Conservation (phyloP, 768 basidiomycete genomes). For the Suillus alpinus region DNA sequence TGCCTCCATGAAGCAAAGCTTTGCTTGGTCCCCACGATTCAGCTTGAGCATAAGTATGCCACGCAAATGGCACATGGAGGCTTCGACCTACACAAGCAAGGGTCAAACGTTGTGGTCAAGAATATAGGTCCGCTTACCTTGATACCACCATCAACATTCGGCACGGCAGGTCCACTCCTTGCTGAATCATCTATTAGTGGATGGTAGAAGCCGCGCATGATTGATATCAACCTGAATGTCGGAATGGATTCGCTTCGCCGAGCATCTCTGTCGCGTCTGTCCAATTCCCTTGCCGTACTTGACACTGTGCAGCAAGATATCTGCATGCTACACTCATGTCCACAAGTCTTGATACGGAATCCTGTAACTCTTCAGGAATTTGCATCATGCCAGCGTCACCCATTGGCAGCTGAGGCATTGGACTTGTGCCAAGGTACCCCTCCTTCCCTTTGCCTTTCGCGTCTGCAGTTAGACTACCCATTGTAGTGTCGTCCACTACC, state of each 20-base stretch:
- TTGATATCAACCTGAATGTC: conserved; percentile 52
- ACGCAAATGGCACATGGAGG: conserved; percentile 94
- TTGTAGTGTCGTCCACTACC: conserved; percentile 27
- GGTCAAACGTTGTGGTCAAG: not conserved
- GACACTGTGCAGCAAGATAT: conserved; percentile 94
- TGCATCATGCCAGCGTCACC: conserved; percentile 72
- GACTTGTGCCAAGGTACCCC: conserved; percentile 33
- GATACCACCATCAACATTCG: conserved; percentile 88
- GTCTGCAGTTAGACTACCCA: conserved; percentile 39
- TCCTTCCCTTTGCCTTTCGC: conserved; percentile 67
- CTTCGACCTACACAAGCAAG: conserved; percentile 69
- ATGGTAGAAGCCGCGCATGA: not conserved
- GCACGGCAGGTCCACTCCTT: conserved; percentile 65
- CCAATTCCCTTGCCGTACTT: conserved; percentile 91
- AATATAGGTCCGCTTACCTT: conserved; percentile 54
- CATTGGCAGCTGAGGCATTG: conserved; percentile 60
- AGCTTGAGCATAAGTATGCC: conserved; percentile 93
- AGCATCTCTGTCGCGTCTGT: conserved; percentile 88
- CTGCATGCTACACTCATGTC: conserved; percentile 95
- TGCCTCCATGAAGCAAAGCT: conserved; percentile 94
- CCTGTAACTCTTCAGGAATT: conserved; percentile 60
- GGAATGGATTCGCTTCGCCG: conserved; percentile 89
- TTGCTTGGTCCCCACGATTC: conserved; percentile 87
- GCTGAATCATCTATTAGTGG: conserved; percentile 31
- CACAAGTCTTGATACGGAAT: conserved; percentile 72